A percentile compares a stretch with the other conserved stretches of the same genome.
These are phyloP conservation scores for Rhodotorula sp. DNA, from an alignment of 1,284 basidiomycete species.

Conservation along the genomic window DNA sequence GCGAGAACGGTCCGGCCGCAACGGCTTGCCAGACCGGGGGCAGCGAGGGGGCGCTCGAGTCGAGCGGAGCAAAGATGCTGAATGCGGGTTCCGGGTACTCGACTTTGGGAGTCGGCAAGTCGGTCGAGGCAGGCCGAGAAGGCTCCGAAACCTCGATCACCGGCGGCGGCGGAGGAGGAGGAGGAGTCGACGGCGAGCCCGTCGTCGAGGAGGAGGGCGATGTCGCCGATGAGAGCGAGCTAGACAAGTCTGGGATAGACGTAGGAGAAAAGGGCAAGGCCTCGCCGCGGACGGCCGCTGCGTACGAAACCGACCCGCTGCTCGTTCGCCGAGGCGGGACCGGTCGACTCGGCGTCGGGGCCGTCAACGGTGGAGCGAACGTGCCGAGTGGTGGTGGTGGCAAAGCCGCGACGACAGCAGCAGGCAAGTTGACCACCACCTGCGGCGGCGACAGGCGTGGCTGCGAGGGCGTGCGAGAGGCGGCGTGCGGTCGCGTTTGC, in stretches of 20 bases:
- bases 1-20: not conserved
- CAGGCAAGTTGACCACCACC: not conserved
- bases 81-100: slow-evolving; percentile 6
- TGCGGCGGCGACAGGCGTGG: not conserved
- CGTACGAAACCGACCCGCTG: slow-evolving; percentile 19
- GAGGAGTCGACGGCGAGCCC: not conserved
- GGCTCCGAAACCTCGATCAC: slow-evolving; percentile 2
- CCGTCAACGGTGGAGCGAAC: not conserved
- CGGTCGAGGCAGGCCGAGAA: slow-evolving; percentile 1
- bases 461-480: not conserved
- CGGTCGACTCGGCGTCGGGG: not conserved
- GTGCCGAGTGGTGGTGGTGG: not conserved
- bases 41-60: not conserved
- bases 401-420: not conserved
- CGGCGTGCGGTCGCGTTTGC: not conserved
- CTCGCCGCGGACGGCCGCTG: slow-evolving; percentile 15
- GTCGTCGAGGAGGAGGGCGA: not conserved
- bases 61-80: not conserved
- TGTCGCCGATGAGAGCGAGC: not conserved
- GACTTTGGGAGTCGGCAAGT: slow-evolving; percentile 24
- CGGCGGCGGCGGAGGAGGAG: not conserved
- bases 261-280: not conserved
- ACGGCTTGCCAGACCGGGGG: slow-evolving; percentile 6
- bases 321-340: not conserved
- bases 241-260: not conserved